Conservation (phyloP, 768 basidiomycete genomes). For the Phylloporus scabripes region DNA sequence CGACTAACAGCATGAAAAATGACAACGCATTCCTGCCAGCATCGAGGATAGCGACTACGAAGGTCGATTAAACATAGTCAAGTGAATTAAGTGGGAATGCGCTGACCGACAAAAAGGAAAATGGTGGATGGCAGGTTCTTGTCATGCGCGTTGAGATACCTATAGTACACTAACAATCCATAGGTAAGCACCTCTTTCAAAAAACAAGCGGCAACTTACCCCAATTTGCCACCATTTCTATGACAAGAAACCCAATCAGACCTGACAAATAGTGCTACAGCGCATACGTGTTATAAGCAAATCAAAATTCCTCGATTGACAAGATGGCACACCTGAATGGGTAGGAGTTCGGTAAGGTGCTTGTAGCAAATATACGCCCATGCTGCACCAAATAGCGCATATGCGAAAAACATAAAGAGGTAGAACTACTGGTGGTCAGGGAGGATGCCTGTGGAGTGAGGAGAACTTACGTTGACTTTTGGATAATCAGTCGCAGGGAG, state of each 20-base stretch:
- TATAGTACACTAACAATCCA: conserved; percentile 67
- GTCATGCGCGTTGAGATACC: conserved; percentile 88
- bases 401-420: conserved; percentile 76
- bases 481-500: conserved; percentile 94
- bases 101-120: conserved; percentile 89
- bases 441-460: neutral
- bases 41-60: conserved; percentile 86
- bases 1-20: conserved; percentile 92
- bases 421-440: conserved; percentile 60
- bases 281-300: conserved; percentile 1
- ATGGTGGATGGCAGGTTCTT: conserved; percentile 67
- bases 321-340: conserved; percentile 63
- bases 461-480: conserved; percentile 77
- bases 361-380: conserved; percentile 87
- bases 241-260: conserved; percentile 76
- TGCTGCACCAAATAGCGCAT: conserved; percentile 54
- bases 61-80: conserved; percentile 1
- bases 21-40: conserved; percentile 92
- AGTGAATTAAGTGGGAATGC: neutral
- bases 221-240: conserved; percentile 94
- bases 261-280: conserved; percentile 85
- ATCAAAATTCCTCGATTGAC: neutral
- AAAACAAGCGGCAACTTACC: conserved; percentile 39
- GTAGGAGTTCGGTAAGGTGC: conserved; percentile 78
- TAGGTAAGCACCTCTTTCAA: conserved; percentile 2